phyloP scores from a whole-genome alignment of 2,329 filamentous ascomycete species.

The Botrytis squamosa region DNA sequence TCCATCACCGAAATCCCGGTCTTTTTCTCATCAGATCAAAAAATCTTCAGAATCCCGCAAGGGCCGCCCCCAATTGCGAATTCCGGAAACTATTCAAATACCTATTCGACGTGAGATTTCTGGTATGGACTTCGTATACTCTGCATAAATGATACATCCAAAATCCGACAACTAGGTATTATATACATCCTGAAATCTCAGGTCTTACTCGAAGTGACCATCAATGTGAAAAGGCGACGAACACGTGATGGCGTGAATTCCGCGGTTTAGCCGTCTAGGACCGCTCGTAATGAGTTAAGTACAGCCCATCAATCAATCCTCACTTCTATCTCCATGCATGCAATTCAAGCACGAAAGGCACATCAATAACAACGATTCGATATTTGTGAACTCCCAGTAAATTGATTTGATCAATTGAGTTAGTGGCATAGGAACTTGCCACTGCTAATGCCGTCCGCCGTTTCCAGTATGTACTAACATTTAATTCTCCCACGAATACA shows the following conservation, averaged over 20 bases:
- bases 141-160: neutral
- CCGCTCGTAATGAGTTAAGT: neutral
- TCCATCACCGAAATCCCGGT: neutral
- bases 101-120: neutral
- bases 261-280: neutral
- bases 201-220: too few relatives aligned
- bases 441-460: neutral
- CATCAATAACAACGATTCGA: neutral
- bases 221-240: too few relatives aligned
- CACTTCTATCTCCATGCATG: neutral
- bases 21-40: neutral
- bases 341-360: neutral
- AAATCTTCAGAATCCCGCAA: neutral
- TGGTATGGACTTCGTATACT: neutral
- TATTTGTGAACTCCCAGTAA: neutral
- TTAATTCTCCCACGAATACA: conserved; percentile 7
- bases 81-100: too few relatives aligned
- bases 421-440: neutral
- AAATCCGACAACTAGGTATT: neutral
- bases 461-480: neutral
- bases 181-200: neutral
- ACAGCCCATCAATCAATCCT: neutral
- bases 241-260: neutral
- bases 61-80: neutral
- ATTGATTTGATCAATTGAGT: neutral